A percentile compares a stretch with the other conserved stretches of the same genome.
These are phyloP conservation scores for Candida verbasci DNA, from an alignment of 805 yeast genomes.

Conservation along the genomic window DNA sequence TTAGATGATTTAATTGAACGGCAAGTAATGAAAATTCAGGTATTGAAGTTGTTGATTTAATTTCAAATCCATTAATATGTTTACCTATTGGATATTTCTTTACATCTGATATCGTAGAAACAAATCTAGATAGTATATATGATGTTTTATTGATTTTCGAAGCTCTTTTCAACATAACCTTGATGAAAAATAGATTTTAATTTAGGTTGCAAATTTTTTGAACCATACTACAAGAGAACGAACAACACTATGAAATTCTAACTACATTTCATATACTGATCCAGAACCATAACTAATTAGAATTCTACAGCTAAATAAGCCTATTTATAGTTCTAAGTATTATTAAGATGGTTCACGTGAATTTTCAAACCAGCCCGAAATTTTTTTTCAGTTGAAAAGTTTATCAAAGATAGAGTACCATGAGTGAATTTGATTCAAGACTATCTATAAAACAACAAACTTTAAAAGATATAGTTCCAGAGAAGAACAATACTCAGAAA, in stretches of 20 bases:
- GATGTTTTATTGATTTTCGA: background rate
- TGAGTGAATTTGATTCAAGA: background rate
- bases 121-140: background rate
- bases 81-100: conserved; percentile 60
- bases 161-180: background rate
- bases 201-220: too few relatives aligned
- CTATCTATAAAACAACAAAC: background rate
- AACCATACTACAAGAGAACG: too few relatives aligned
- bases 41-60: conserved; percentile 60
- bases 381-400: background rate
- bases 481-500: conserved; percentile 39
- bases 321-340: too few relatives aligned
- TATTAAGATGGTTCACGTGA: too few relatives aligned
- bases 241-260: too few relatives aligned
- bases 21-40: conserved; percentile 84
- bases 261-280: too few relatives aligned
- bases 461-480: background rate
- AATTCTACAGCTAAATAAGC: too few relatives aligned
- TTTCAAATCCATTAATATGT: conserved; percentile 60
- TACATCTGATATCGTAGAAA: conserved; percentile 1
- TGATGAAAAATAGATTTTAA: too few relatives aligned
- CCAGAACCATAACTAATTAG: too few relatives aligned
- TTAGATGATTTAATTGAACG: conserved; percentile 60
- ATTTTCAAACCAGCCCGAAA: background rate
- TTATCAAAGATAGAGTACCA: background rate